phyloP scores from a whole-genome alignment of 1,284 basidiomycete genomes.

The Cryptococcus jaspeensis region DNA sequence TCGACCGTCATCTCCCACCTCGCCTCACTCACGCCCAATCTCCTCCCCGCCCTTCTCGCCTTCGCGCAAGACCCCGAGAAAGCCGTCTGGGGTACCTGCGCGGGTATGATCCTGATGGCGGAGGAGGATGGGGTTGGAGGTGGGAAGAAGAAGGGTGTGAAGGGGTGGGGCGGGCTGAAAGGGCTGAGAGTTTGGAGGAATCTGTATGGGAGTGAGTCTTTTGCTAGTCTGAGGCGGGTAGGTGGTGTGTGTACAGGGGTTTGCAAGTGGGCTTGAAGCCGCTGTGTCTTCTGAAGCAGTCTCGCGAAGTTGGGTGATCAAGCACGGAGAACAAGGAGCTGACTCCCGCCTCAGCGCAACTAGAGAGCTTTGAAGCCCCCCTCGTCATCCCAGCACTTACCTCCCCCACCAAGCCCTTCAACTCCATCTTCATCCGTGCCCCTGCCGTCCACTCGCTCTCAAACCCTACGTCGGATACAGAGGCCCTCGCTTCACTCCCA shows the following conservation, averaged over 20 bases:
- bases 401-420: slow-evolving; percentile 66
- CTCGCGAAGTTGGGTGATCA: too few species aligned
- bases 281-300: too few species aligned
- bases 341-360: slow-evolving; percentile 42
- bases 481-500: slow-evolving; percentile 72
- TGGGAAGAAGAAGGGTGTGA: slow-evolving; percentile 63
- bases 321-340: background rate
- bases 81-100: slow-evolving; percentile 94
- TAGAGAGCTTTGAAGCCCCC: slow-evolving; percentile 85
- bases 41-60: slow-evolving; percentile 73
- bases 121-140: slow-evolving; percentile 63
- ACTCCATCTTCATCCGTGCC: slow-evolving; percentile 91
- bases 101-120: slow-evolving; percentile 89
- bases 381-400: slow-evolving; percentile 66
- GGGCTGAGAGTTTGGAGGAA: slow-evolving; percentile 81
- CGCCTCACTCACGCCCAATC: slow-evolving; percentile 71
- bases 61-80: slow-evolving; percentile 62
- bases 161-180: slow-evolving; percentile 73
- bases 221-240: background rate
- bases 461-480: slow-evolving; percentile 2
- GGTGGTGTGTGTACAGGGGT: too few species aligned
- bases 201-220: slow-evolving; percentile 70
- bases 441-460: slow-evolving; percentile 55
- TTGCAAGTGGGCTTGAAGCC: too few species aligned
- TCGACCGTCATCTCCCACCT: slow-evolving; percentile 86